phyloP scores from a whole-genome alignment of 148 eudicot species.

The Beta vulgaris region DNA sequence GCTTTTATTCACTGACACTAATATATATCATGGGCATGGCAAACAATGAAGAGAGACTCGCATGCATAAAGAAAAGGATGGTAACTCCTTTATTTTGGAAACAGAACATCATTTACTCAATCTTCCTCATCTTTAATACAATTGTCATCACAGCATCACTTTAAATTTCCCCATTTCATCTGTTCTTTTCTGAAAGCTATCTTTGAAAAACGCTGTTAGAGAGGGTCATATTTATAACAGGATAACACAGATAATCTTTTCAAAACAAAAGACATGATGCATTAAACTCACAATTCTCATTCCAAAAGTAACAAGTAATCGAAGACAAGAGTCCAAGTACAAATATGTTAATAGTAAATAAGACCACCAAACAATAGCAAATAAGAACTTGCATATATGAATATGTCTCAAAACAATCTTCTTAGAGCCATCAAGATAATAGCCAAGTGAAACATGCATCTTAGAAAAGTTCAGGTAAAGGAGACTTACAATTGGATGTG shows the following conservation, averaged over 20 bases:
- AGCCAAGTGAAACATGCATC: not conserved
- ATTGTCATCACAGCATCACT: not conserved
- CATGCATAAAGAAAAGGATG: not conserved
- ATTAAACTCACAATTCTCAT: not conserved
- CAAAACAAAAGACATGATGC: not conserved
- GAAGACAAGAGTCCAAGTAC: not conserved
- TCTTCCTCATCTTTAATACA: not conserved
- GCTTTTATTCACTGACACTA: not conserved
- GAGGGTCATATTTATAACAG: not conserved
- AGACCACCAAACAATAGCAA: not conserved
- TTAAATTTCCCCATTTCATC: not conserved
- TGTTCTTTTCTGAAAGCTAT: not conserved
- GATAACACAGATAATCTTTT: not conserved
- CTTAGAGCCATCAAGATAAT: not conserved
- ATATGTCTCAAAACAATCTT: not conserved
- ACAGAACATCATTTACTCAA: not conserved
- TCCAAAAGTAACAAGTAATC: not conserved
- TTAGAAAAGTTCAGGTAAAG: not conserved
- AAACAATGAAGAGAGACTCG: not conserved
- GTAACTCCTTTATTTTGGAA: not conserved
- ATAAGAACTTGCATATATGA: not conserved
- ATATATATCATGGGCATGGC: not conserved
- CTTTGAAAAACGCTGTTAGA: not conserved
- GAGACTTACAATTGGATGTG: slow-evolving; percentile 89
- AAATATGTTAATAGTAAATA: not conserved